A percentile compares a stretch with the other conserved stretches of the same genome.
Conservation (phyloP, 179 eudicot genomes). For the Beta lomatogona region DNA sequence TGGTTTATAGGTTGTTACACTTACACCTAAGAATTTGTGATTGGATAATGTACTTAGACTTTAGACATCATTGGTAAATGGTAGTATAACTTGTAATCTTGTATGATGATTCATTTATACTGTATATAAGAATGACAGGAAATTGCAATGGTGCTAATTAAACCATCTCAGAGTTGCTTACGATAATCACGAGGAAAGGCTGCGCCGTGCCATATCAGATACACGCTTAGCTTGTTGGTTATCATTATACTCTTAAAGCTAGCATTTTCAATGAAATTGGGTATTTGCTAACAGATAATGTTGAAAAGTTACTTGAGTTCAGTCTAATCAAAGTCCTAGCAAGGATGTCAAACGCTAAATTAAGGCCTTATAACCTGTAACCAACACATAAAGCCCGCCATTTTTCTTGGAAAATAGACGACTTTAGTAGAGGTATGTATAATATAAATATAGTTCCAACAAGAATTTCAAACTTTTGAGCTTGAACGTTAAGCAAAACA, state of each 20-base stretch:
- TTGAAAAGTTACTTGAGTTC: constrained; percentile 18
- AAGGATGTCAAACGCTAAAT: constrained; percentile 31
- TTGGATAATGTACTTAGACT: too few relatives aligned
- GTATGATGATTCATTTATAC: too few relatives aligned
- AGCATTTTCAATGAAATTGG: not conserved
- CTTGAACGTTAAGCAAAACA: constrained; percentile 25
- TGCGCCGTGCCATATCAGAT: not conserved
- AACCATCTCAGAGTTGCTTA: not conserved
- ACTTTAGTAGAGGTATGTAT: not conserved
- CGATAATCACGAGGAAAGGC: not conserved
- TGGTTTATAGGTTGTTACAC: too few relatives aligned
- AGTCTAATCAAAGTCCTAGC: constrained; percentile 11
- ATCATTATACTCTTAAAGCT: too few relatives aligned
- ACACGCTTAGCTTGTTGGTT: not conserved
- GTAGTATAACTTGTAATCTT: too few relatives aligned
- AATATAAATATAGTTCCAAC: not conserved
- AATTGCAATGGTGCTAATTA: not conserved
- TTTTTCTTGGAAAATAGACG: not conserved
- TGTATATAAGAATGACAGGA: not conserved
- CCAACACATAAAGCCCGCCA: constrained; percentile 3
- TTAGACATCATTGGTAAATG: too few relatives aligned
- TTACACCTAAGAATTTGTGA: too few relatives aligned
- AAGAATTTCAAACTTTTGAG: not conserved
- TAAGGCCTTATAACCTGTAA: constrained; percentile 7
- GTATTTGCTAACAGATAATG: not conserved